These are phyloP conservation scores for Corinectria fuckeliana DNA, from an alignment of 2,329 filamentous ascomycete species.

Conservation along the genomic window DNA sequence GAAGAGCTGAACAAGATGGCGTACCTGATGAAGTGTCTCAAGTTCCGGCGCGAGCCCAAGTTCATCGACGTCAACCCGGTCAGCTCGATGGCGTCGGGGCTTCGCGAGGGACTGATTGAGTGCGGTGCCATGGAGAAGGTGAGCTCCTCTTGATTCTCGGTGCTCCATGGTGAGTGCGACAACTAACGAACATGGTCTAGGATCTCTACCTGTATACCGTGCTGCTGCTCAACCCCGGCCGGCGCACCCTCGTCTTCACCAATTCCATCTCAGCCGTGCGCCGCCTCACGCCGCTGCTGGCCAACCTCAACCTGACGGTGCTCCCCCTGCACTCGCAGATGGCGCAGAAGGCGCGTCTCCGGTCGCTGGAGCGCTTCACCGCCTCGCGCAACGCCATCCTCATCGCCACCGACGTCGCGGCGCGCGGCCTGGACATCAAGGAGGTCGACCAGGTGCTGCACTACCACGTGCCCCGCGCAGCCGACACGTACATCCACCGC, in stretches of 20 bases:
- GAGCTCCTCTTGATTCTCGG: conserved; percentile 26
- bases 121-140: conserved; percentile 94
- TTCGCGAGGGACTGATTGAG: conserved; percentile 91
- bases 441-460: conserved; percentile 89
- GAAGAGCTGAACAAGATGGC: conserved; percentile 85
- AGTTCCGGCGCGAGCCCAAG: conserved; percentile 84
- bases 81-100: conserved; percentile 83
- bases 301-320: conserved; percentile 79
- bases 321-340: conserved; percentile 90
- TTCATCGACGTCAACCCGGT: conserved; percentile 92
- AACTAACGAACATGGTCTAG: conserved; percentile 48
- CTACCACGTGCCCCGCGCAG: conserved; percentile 91
- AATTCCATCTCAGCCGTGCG: conserved; percentile 95
- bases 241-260: conserved; percentile 87
- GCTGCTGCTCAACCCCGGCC: conserved; percentile 79
- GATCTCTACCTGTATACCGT: conserved; percentile 93
- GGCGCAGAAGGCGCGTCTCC: conserved; percentile 93
- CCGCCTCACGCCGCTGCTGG: conserved; percentile 82
- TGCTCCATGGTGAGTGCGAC: too few relatives aligned
- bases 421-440: conserved; percentile 91
- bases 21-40: conserved; percentile 87
- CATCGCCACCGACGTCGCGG: conserved; percentile 91
- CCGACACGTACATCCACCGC: conserved; percentile 93
- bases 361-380: conserved; percentile 89
- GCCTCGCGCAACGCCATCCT: conserved; percentile 72